phyloP scores from a whole-genome alignment of 768 basidiomycete genomes.

The Boletus subcaerulescens region DNA sequence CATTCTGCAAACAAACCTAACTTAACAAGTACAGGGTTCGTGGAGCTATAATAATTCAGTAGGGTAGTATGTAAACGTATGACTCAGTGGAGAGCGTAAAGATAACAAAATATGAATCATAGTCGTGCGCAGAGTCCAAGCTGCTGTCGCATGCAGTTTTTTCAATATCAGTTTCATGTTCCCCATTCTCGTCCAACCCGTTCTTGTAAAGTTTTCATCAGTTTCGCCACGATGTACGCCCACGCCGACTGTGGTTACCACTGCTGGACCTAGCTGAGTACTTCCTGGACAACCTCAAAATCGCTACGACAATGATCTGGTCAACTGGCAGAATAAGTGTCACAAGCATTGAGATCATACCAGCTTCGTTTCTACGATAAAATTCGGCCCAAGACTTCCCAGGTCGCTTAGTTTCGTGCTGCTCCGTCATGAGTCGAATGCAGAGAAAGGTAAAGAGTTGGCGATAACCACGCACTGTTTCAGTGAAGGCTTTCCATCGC shows the following conservation, averaged over 20 bases:
- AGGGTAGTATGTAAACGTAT: constrained; percentile 10
- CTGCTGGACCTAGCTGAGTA: constrained; percentile 19
- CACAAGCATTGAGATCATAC: constrained; percentile 36
- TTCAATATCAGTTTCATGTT: constrained; percentile 21
- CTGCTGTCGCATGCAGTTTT: neutral
- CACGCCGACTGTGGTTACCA: constrained; percentile 16
- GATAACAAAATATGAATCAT: constrained; percentile 1
- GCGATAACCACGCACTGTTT: constrained; percentile 39
- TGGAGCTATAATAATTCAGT: neutral
- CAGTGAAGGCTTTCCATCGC: constrained; percentile 54
- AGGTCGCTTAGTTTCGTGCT: constrained; percentile 51
- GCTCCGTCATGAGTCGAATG: constrained; percentile 1
- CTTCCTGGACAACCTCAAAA: constrained; percentile 25
- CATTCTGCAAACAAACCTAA: constrained; percentile 13
- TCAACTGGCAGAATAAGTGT: constrained; percentile 3
- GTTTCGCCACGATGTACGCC: constrained; percentile 23
- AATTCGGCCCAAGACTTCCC: constrained; percentile 61
- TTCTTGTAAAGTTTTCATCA: constrained; percentile 3
- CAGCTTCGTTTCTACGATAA: constrained; percentile 48
- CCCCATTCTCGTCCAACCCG: constrained; percentile 17
- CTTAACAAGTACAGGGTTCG: neutral
- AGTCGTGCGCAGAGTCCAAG: neutral
- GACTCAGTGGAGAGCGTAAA: neutral
- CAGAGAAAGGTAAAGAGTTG: neutral
- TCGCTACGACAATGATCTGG: constrained; percentile 10